Conservation (phyloP, 2,329 filamentous ascomycete genomes). For the Metarhizium guizhouense region DNA sequence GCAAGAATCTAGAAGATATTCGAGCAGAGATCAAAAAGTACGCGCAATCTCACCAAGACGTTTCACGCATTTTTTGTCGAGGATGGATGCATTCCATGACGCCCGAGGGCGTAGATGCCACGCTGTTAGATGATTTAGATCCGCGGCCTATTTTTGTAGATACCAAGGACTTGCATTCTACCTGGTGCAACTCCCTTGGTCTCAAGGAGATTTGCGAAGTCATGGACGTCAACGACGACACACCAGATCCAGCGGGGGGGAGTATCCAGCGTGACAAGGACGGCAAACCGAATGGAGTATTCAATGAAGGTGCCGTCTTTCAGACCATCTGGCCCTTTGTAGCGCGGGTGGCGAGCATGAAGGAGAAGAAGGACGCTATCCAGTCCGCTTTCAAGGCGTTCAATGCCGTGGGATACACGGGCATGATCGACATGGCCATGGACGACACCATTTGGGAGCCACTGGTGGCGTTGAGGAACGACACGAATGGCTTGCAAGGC, state of each 20-base stretch:
- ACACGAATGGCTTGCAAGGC: slow-evolving; percentile 17
- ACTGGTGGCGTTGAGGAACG: slow-evolving; percentile 33
- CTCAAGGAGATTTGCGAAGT: slow-evolving; percentile 30
- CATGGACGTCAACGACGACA: slow-evolving; percentile 31
- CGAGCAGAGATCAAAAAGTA: slow-evolving; percentile 34
- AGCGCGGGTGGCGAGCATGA: slow-evolving; percentile 34
- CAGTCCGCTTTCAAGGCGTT: slow-evolving; percentile 40
- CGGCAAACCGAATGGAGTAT: slow-evolving; percentile 39
- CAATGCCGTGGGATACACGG: slow-evolving; percentile 43
- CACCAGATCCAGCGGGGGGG: slow-evolving; percentile 40
- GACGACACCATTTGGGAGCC: slow-evolving; percentile 47
- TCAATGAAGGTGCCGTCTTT: slow-evolving; percentile 43
- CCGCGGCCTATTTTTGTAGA: slow-evolving; percentile 47
- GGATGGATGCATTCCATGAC: slow-evolving; percentile 48
- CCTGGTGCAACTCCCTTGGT: slow-evolving; percentile 46
- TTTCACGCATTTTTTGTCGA: slow-evolving; percentile 40
- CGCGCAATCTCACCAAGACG: slow-evolving; percentile 35
- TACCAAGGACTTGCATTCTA: slow-evolving; percentile 46
- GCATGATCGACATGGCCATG: slow-evolving; percentile 53
- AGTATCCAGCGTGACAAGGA: slow-evolving; percentile 39
- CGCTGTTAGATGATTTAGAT: slow-evolving; percentile 40
- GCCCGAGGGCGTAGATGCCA: slow-evolving; percentile 33
- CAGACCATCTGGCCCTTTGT: slow-evolving; percentile 47
- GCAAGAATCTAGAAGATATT: slow-evolving; percentile 40
- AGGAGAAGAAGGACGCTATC: slow-evolving; percentile 39